A percentile compares a stretch with the other conserved stretches of the same genome.
These are phyloP conservation scores for Rosa lucieae DNA, from an alignment of 306 rosid genomes.

Conservation along the genomic window DNA sequence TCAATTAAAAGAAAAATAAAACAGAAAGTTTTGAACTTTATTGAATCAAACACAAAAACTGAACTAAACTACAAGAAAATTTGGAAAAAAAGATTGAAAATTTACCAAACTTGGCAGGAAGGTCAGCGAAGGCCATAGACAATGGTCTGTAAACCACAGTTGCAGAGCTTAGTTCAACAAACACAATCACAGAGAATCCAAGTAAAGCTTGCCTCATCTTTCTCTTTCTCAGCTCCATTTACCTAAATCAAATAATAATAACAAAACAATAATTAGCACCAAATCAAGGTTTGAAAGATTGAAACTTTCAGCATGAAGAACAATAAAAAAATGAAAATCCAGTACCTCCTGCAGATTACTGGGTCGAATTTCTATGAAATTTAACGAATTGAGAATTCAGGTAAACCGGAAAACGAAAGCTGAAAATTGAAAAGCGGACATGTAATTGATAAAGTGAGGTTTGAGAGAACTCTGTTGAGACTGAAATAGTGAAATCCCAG, in stretches of 20 bases:
- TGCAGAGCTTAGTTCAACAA: constrained; percentile 19
- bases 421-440: background rate
- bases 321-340: background rate
- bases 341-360: constrained; percentile 7
- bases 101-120: constrained; percentile 46
- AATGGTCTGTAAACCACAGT: constrained; percentile 24
- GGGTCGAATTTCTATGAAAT: background rate
- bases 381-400: background rate
- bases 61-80: constrained; percentile 1
- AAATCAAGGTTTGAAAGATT: background rate
- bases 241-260: constrained; percentile 3
- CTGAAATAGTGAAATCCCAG: background rate
- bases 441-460: background rate
- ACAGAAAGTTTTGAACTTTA: background rate
- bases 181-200: constrained; percentile 15
- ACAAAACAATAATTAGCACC: background rate
- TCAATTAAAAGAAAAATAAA: background rate
- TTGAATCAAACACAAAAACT: background rate
- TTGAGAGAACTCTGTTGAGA: background rate
- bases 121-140: constrained; percentile 31
- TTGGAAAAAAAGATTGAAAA: background rate
- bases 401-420: background rate
- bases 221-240: constrained; percentile 20
- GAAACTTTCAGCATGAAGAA: background rate
- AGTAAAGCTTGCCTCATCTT: constrained; percentile 25